Conservation (phyloP, 495 filamentous ascomycete species). For the Penicillium maclennaniae region DNA sequence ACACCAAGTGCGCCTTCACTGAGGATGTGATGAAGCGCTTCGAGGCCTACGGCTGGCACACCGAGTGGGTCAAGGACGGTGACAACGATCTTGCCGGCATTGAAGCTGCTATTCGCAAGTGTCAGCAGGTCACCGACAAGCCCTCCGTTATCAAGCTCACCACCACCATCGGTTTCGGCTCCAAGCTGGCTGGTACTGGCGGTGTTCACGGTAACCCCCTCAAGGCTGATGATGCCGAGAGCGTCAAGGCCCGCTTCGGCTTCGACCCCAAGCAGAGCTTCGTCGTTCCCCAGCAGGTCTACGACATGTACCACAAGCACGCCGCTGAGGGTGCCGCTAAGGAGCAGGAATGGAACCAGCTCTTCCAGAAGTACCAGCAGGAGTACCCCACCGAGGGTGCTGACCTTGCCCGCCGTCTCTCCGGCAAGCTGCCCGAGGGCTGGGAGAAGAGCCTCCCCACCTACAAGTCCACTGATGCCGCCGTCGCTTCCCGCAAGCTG, state of each 20-base stretch:
- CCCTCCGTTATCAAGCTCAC: conserved; percentile 94
- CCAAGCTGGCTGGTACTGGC: conserved; percentile 85
- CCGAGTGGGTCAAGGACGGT: conserved; percentile 79
- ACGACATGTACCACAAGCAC: conserved; percentile 82
- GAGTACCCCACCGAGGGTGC: conserved; percentile 71
- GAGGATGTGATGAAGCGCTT: conserved; percentile 96
- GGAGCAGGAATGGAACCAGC: conserved; percentile 93
- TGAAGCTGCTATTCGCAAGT: conserved; percentile 80
- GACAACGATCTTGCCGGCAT: conserved; percentile 87
- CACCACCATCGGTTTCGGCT: conserved; percentile 97
- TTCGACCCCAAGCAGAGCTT: conserved; percentile 95
- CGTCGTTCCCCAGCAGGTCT: conserved; percentile 90
- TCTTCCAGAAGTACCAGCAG: conserved; percentile 79
- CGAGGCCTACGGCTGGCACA: conserved; percentile 97
- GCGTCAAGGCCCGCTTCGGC: conserved; percentile 89
- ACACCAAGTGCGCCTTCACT: conserved; percentile 93
- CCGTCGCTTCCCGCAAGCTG: conserved; percentile 88
- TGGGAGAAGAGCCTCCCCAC: conserved; percentile 93
- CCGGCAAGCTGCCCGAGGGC: conserved; percentile 84
- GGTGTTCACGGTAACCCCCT: conserved; percentile 94
- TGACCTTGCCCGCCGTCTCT: conserved; percentile 78
- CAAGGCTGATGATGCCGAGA: conserved; percentile 87
- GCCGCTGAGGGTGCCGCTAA: conserved; percentile 78
- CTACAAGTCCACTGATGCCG: conserved; percentile 84
- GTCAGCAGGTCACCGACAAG: conserved; percentile 88